phyloP scores from a whole-genome alignment of 2,329 filamentous ascomycete genomes.

The Penicillium sp. region DNA sequence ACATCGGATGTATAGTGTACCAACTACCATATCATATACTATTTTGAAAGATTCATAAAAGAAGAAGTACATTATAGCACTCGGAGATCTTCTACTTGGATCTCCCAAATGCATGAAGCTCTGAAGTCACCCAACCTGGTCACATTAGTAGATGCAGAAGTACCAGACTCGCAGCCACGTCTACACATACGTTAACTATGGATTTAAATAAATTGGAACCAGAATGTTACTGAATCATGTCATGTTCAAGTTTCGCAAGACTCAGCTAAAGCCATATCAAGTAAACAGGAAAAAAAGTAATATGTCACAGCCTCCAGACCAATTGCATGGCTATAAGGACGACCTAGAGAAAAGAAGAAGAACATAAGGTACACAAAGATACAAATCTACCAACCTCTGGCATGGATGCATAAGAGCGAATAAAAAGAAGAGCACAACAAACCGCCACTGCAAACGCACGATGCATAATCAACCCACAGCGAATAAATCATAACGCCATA shows the following conservation, averaged over 20 bases:
- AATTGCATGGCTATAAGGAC: conserved; percentile 16
- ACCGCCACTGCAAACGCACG: conserved; percentile 8
- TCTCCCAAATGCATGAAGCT: neutral
- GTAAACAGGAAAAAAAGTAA: conserved; percentile 9
- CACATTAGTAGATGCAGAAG: neutral
- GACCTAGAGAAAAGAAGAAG: conserved; percentile 16
- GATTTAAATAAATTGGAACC: neutral
- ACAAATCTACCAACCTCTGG: conserved; percentile 17
- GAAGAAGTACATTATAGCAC: neutral
- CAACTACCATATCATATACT: neutral
- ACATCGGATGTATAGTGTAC: neutral
- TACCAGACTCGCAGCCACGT: neutral
- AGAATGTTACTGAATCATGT: neutral
- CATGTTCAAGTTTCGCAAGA: conserved; percentile 19
- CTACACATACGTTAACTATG: neutral
- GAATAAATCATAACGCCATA: conserved; percentile 29
- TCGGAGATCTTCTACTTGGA: neutral
- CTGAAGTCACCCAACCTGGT: neutral
- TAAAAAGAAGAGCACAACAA: conserved; percentile 13
- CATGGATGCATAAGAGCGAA: conserved; percentile 10
- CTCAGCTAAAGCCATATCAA: conserved; percentile 20
- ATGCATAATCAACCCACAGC: conserved; percentile 4
- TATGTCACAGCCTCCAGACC: conserved; percentile 22
- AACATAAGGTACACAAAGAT: conserved; percentile 19
- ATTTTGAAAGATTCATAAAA: neutral